Conservation (phyloP, 495 filamentous ascomycete species). For the Geopyxis carbonaria region DNA sequence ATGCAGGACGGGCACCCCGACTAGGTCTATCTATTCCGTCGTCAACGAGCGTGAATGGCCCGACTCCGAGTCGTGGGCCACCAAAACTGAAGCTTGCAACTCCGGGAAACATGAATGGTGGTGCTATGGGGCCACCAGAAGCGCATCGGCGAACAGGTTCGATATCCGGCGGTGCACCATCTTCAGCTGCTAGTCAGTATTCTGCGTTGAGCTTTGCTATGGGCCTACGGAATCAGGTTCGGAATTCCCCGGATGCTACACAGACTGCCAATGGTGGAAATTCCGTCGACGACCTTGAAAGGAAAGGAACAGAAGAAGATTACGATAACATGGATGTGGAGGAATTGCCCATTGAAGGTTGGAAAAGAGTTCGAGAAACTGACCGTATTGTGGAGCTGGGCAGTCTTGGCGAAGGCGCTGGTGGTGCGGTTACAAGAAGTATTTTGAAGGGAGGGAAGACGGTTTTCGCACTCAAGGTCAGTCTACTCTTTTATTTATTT, state of each 20-base stretch:
- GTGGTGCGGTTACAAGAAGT: conserved; percentile 85
- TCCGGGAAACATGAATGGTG: conserved; percentile 15
- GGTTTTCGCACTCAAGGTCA: conserved; percentile 88
- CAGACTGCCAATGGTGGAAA: conserved; percentile 10
- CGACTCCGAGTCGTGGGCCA: conserved; percentile 12
- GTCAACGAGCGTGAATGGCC: background rate
- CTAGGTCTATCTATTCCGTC: conserved; percentile 24
- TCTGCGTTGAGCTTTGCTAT: conserved; percentile 23
- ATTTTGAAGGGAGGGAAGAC: conserved; percentile 79
- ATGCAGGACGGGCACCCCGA: conserved; percentile 10
- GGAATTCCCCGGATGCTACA: conserved; percentile 18
- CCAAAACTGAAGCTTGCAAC: conserved; percentile 22
- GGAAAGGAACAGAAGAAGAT: conserved; percentile 21
- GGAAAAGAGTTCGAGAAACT: conserved; percentile 79
- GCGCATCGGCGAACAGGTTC: conserved; percentile 10
- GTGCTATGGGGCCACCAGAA: conserved; percentile 11
- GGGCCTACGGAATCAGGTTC: conserved; percentile 24
- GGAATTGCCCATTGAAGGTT: conserved; percentile 84
- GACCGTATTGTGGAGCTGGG: conserved; percentile 77
- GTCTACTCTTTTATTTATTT: conserved; percentile 9
- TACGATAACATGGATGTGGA: conserved; percentile 54
- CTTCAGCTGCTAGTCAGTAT: conserved; percentile 17
- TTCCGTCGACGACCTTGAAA: conserved; percentile 5
- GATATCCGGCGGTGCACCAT: background rate
- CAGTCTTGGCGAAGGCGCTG: conserved; percentile 83